Conservation (phyloP, 164 flowering plant species). For the Vitis cinerea region DNA sequence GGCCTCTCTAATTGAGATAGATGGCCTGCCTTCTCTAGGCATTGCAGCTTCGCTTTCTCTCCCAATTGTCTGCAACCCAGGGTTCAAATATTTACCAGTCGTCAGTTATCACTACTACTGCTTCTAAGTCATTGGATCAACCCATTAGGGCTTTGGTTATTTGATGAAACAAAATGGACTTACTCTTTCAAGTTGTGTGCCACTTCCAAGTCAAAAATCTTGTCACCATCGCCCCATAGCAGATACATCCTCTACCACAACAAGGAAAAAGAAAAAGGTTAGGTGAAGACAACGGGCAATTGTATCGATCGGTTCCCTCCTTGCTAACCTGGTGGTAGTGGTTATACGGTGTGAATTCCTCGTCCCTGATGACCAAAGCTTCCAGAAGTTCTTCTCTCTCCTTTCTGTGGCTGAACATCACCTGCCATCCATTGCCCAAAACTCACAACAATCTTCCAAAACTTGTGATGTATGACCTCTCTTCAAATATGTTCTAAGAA, state of each 20-base stretch:
- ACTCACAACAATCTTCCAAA: background rate
- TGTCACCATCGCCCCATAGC: constrained; percentile 18
- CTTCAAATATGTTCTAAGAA: too few relatives aligned
- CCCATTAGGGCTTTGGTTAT: too few relatives aligned
- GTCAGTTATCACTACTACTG: too few relatives aligned
- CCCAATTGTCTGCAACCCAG: constrained; percentile 27
- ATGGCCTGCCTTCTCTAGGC: constrained; percentile 39
- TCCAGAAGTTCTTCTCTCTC: constrained; percentile 30
- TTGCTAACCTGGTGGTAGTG: constrained; percentile 10
- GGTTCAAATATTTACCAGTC: background rate
- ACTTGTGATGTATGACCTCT: too few relatives aligned
- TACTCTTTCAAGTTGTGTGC: constrained; percentile 20
- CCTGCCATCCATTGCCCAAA: constrained; percentile 8
- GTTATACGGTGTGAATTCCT: constrained; percentile 3
- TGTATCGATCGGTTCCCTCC: too few relatives aligned
- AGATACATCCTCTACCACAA: constrained; percentile 7
- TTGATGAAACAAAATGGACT: background rate
- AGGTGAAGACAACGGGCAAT: too few relatives aligned
- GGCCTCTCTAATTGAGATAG: constrained; percentile 29
- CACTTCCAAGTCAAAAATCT: constrained; percentile 9
- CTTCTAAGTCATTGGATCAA: too few relatives aligned
- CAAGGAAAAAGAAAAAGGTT: too few relatives aligned
- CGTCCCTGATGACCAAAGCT: constrained; percentile 22
- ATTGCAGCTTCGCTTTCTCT: constrained; percentile 7
- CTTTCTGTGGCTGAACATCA: constrained; percentile 21